Evolutionary conservation across 78 protist genomes (phyloP), one percentile per base, ranked within the genome.

Genomic region (Anaeramoeba ignava): DNA sequence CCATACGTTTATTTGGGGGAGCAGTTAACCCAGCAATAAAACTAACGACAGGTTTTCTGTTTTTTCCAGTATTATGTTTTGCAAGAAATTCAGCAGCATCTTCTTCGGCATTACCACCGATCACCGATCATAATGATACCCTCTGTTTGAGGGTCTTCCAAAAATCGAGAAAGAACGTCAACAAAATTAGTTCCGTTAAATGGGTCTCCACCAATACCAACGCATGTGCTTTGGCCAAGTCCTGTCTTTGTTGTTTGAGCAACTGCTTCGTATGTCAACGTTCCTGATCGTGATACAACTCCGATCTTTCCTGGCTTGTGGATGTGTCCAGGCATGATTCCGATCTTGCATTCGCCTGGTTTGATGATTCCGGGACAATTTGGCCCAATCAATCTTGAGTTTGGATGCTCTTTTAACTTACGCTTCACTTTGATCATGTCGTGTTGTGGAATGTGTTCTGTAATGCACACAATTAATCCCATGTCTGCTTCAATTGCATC

Each of bases 141-240:
- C 89, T 94, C 91, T n/a, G 97, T 94, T 79, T 92, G 90, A 38
- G 93, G 93, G 88, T 96, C 97, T 39, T 91, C 81, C 39, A 92
- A 54, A 89, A 94, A 95, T 81, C 86, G 40, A 42, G 94, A 89
- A 83, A 97, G 89, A 83, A 92, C 88, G 86, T 97, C 99, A 81
- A 95, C 87, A 88, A 96, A 96, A 95, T 96, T 94, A 87, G 98
- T 97, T n/a, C 99, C 99, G 95, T 97, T 97, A 96, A 96, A 97
- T 33, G 99, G 99, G 83, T 97, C 99, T 54, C 99, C 99, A 40
- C 99, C 99, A 83, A 97, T 97, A 79, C 99, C 99, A n/a, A 97
- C 92, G 78, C 95, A 91, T 2, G 94, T 94, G 34, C 97, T 80
- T 54, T 54, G 73, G 17, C 73, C 73, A 54, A 54, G 73, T 0